Evolutionary conservation across 1,284 basidiomycete species (phyloP).

Genomic region (Naganishia liquefaciens): DNA sequence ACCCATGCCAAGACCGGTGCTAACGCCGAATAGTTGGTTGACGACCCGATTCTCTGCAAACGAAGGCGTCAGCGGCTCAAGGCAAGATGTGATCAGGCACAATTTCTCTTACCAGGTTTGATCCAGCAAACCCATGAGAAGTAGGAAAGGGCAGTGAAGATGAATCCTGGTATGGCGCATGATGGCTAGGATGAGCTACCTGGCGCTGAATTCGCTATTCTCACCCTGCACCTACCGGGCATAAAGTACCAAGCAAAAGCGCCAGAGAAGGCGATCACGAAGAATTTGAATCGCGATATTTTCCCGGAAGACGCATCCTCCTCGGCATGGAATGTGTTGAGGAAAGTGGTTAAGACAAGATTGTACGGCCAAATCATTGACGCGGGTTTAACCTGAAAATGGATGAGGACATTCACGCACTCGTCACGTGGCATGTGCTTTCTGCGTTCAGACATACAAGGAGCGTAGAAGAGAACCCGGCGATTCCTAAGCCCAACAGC

Average conservation of each 20-base stretch:
- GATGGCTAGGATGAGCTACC: not conserved
- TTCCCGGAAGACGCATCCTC: slow-evolving; percentile 73
- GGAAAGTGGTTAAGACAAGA: slow-evolving; percentile 81
- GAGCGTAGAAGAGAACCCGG: slow-evolving; percentile 60
- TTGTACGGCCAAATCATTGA: slow-evolving; percentile 98
- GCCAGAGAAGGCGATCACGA: slow-evolving; percentile 64
- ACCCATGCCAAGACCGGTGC: slow-evolving; percentile 81
- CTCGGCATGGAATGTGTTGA: slow-evolving; percentile 96
- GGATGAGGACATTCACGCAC: not conserved
- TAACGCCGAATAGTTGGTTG: slow-evolving; percentile 89
- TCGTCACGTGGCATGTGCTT: not conserved
- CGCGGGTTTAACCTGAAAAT: slow-evolving; percentile 63
- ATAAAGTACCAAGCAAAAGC: slow-evolving; percentile 84
- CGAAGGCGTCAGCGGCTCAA: not conserved
- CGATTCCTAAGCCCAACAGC: slow-evolving; percentile 87
- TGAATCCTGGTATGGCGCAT: slow-evolving; percentile 65
- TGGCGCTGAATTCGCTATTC: not conserved
- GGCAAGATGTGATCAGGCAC: not conserved
- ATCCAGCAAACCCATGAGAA: slow-evolving; percentile 97
- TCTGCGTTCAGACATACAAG: slow-evolving; percentile 32
- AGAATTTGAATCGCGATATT: slow-evolving; percentile 78
- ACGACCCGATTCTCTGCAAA: slow-evolving; percentile 67
- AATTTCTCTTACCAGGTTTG: slow-evolving; percentile 59
- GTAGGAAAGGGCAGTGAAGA: slow-evolving; percentile 79
- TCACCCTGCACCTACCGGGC: slow-evolving; percentile 65